Evolutionary conservation across 306 rosid genomes (phyloP).

Genomic region (Begonia fuchsioides): DNA sequence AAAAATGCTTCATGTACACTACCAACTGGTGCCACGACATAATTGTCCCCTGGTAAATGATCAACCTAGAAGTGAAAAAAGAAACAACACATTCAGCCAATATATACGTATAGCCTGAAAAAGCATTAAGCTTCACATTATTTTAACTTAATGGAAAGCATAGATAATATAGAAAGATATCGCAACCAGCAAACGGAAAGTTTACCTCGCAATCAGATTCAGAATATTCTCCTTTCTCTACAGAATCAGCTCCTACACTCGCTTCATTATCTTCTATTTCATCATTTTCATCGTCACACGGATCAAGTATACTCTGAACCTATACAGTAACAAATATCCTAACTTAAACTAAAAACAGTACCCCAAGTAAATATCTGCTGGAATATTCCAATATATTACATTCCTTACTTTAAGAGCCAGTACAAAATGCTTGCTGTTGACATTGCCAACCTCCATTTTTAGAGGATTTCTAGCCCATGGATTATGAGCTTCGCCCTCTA

Average conservation of each 20-base stretch:
- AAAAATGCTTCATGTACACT: conserved; percentile 8
- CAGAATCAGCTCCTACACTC: conserved; percentile 36
- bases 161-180: not conserved
- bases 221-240: conserved; percentile 21
- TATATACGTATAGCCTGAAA: too few relatives aligned
- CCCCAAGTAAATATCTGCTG: conserved; percentile 5
- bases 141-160: not conserved
- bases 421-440: conserved; percentile 94
- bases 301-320: conserved; percentile 53
- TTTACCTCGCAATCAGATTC: conserved; percentile 44
- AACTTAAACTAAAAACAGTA: not conserved
- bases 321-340: conserved; percentile 7
- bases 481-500: conserved; percentile 61
- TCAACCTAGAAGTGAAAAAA: conserved; percentile 34
- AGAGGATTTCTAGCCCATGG: conserved; percentile 73
- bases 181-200: conserved; percentile 1
- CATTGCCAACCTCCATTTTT: conserved; percentile 92
- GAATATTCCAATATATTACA: not conserved
- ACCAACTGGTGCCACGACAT: conserved; percentile 65
- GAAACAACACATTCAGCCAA: not conserved
- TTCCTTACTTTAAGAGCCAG: conserved; percentile 72
- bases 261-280: conserved; percentile 29
- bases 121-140: too few relatives aligned
- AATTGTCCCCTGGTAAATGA: conserved; percentile 47
- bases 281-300: conserved; percentile 49